phyloP scores from a whole-genome alignment of 2,329 filamentous ascomycete species.

The Ceratocystis cacaofunesta region DNA sequence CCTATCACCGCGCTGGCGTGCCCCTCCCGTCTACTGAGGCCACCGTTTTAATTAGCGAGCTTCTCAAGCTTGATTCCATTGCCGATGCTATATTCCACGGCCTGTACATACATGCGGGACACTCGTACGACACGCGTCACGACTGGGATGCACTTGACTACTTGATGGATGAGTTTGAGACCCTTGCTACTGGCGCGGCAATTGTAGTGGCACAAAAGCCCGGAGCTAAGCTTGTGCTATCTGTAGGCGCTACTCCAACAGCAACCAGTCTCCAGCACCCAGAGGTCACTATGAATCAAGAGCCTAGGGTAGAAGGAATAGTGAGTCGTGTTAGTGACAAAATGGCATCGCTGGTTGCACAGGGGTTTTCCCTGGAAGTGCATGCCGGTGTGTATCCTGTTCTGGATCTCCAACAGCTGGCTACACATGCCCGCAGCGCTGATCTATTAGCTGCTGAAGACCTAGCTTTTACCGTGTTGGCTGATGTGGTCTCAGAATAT shows the following conservation, averaged over 20 bases:
- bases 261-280: slow-evolving; percentile 49
- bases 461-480: slow-evolving; percentile 53
- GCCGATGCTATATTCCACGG: slow-evolving; percentile 38
- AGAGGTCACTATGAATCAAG: slow-evolving; percentile 19
- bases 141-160: slow-evolving; percentile 42
- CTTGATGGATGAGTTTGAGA: slow-evolving; percentile 42
- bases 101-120: slow-evolving; percentile 58
- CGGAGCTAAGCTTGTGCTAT: slow-evolving; percentile 37
- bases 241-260: slow-evolving; percentile 64
- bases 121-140: slow-evolving; percentile 48
- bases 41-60: slow-evolving; percentile 30
- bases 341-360: slow-evolving; percentile 27
- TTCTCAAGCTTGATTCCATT: slow-evolving; percentile 30
- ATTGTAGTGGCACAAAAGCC: slow-evolving; percentile 1
- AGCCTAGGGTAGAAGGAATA: slow-evolving; percentile 22
- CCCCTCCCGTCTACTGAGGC: slow-evolving; percentile 34
- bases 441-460: slow-evolving; percentile 35
- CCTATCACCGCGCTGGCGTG: slow-evolving; percentile 56
- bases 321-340: slow-evolving; percentile 17
- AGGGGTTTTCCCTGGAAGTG: slow-evolving; percentile 39
- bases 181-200: slow-evolving; percentile 23
- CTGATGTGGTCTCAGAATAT: slow-evolving; percentile 58
- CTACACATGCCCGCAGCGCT: slow-evolving; percentile 44
- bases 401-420: slow-evolving; percentile 65
- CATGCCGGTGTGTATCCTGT: slow-evolving; percentile 65